Evolutionary conservation across 345 rosid species (phyloP), one percentile per base, ranked within the genome.

Genomic region (Clarkia xantiana): DNA sequence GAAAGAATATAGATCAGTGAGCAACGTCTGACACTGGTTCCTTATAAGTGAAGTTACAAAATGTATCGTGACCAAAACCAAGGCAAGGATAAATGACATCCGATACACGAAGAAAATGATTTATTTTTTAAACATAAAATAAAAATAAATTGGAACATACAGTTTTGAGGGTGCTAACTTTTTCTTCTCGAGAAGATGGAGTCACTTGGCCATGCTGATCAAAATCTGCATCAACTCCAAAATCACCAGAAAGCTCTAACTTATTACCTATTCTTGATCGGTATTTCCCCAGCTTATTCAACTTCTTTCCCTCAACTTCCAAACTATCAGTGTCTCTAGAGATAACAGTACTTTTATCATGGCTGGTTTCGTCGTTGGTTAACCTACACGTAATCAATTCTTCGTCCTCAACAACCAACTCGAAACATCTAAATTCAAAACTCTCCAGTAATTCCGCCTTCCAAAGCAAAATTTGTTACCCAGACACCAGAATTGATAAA

Each of bases 121-220:
- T n/a, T n/a, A n/a, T n/a, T n/a, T n/a, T n/a, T n/a, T n/a, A n/a
- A n/a, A n/a, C n/a, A n/a, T n/a, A 51, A 48, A 11, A 7, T 12
- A 55, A 22, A 34, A 46, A 6, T 15, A 16, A 44, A 45, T 9
- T 51, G n/a, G 2, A 54, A 70, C 96, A 73, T 52, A 84, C 98
- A 17, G 89, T 91, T 71, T 86, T 91, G 50, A 91, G 95, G 71
- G 83, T 91, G 84, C 93, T 86, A 47, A 91, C 79, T 76, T 82
- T 91, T 74, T 91, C 98, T 60, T 91, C 98, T 11, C 93, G 89
- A 19, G 84, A 76, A 0, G 84, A 76, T 45, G 77, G 40, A 64
- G 75, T 64, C 3, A 77, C 87, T 59, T 75, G 95, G 56, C 73
- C 66, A 52, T 69, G 70, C 63, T 69, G 94, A 55, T 86, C 98